Evolutionary conservation across 2,329 filamentous ascomycete species (phyloP).

Genomic region (Monosporascus sp.): DNA sequence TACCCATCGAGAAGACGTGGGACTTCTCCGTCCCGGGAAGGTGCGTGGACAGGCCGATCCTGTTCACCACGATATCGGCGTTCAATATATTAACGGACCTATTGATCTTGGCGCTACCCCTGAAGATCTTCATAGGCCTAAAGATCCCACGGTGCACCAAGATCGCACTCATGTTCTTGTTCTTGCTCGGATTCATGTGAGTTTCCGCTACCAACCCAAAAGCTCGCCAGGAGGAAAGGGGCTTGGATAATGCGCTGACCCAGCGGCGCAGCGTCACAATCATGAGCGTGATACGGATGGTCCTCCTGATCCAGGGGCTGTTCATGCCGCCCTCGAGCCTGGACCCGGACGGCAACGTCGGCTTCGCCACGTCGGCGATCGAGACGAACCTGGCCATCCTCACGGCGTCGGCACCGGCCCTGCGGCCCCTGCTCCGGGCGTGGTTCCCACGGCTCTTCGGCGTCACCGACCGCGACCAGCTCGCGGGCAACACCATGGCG

Average conservation of each 20-base stretch:
- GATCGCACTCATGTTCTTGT: constrained; percentile 33
- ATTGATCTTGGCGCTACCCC: constrained; percentile 32
- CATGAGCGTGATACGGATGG: constrained; percentile 27
- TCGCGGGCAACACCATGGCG: constrained; percentile 11
- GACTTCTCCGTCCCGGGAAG: constrained; percentile 12
- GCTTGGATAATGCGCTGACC: background rate
- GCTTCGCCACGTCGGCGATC: constrained; percentile 30
- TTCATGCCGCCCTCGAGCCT: constrained; percentile 20
- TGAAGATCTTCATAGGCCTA: constrained; percentile 34
- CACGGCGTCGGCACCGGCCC: constrained; percentile 34
- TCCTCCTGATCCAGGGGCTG: constrained; percentile 26
- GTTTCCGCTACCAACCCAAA: constrained; percentile 15
- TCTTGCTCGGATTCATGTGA: constrained; percentile 29
- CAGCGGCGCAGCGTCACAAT: constrained; percentile 26
- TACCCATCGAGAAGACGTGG: constrained; percentile 30
- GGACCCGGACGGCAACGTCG: constrained; percentile 25
- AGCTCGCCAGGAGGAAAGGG: background rate
- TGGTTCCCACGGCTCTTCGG: constrained; percentile 26
- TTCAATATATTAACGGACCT: constrained; percentile 37
- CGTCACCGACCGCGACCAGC: constrained; percentile 12
- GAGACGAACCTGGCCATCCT: constrained; percentile 38
- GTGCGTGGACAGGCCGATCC: constrained; percentile 27
- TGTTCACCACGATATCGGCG: constrained; percentile 29
- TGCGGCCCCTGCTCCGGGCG: constrained; percentile 32
- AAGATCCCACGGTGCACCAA: constrained; percentile 33